These are phyloP conservation scores for Monilinia vaccinii-corymbosi DNA, from an alignment of 2,329 filamentous ascomycete species.

Conservation along the genomic window DNA sequence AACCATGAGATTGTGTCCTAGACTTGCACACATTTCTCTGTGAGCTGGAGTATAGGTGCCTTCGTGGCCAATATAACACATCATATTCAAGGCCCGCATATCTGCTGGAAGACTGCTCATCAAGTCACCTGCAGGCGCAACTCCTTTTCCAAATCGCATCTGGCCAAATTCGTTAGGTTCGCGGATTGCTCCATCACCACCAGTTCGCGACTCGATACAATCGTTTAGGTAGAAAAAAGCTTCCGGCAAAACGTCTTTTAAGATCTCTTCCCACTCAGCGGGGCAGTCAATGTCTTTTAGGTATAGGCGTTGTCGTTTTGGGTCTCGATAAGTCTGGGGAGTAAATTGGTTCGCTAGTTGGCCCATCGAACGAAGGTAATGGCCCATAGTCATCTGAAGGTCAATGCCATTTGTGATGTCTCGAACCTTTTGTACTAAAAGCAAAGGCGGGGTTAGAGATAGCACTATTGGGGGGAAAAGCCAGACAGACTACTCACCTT, in stretches of 20 bases:
- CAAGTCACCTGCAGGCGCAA: constrained; percentile 71
- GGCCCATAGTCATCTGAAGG: constrained; percentile 76
- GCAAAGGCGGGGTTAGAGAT: constrained; percentile 18
- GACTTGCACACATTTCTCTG: constrained; percentile 91
- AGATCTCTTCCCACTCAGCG: constrained; percentile 69
- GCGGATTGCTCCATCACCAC: constrained; percentile 45
- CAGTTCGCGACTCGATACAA: constrained; percentile 48
- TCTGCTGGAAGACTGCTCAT: constrained; percentile 84
- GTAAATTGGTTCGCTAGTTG: constrained; percentile 78
- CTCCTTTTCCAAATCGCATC: constrained; percentile 34
- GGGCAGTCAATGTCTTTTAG: constrained; percentile 97
- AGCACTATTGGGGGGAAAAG: neutral
- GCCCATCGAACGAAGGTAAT: constrained; percentile 84
- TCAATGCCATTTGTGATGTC: constrained; percentile 66
- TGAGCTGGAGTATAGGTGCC: constrained; percentile 94
- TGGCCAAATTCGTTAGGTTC: constrained; percentile 34
- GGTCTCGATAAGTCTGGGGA: constrained; percentile 65
- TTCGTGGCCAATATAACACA: constrained; percentile 98
- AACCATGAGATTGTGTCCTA: constrained; percentile 98
- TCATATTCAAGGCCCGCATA: constrained; percentile 92
- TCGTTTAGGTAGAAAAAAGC: constrained; percentile 88
- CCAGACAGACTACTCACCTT: constrained; percentile 44
- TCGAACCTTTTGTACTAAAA: constrained; percentile 69
- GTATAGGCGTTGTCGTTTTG: constrained; percentile 78
- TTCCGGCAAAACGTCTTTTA: constrained; percentile 69